Percentiles rank a stretch among this genome's conserved stretches.
Evolutionary conservation across 2,329 filamentous ascomycete genomes (phyloP).

Genomic region (Geosmithia putterillii): DNA sequence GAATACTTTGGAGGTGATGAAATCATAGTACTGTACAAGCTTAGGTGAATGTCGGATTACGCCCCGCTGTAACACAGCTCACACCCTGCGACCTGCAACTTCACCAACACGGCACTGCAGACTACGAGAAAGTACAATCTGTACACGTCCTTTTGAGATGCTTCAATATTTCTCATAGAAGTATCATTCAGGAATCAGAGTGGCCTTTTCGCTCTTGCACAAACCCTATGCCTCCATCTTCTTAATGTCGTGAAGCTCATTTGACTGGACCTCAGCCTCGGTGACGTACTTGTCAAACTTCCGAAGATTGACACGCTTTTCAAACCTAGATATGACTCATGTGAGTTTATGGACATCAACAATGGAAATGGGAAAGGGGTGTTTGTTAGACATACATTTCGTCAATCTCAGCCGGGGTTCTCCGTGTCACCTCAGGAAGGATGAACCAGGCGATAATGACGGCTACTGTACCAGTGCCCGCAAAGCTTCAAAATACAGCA

Average conservation of each 20-base stretch:
- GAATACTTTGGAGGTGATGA: too few relatives aligned
- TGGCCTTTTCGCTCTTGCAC: too few relatives aligned
- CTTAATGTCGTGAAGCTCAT: not conserved
- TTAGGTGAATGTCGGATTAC: too few relatives aligned
- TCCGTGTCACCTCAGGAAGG: conserved; percentile 19
- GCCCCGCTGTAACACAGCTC: too few relatives aligned
- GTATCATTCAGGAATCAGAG: too few relatives aligned
- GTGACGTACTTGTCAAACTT: conserved; percentile 4
- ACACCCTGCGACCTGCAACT: too few relatives aligned
- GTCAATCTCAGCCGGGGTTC: conserved; percentile 23
- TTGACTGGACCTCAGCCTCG: not conserved
- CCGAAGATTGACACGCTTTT: conserved; percentile 3
- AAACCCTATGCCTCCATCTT: not conserved
- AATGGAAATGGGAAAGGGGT: conserved; percentile 2
- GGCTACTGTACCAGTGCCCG: conserved; percentile 16
- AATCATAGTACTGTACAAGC: too few relatives aligned
- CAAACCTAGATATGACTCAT: not conserved
- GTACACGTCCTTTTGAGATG: too few relatives aligned
- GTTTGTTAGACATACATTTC: conserved; percentile 18
- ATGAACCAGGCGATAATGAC: conserved; percentile 21
- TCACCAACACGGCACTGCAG: too few relatives aligned
- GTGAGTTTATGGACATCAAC: not conserved
- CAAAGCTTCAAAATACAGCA: conserved; percentile 13
- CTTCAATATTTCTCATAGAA: too few relatives aligned
- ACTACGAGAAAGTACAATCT: too few relatives aligned